These are phyloP conservation scores for Carex parvula DNA, from an alignment of 176 grass and related monocot species.

Conservation along the genomic window DNA sequence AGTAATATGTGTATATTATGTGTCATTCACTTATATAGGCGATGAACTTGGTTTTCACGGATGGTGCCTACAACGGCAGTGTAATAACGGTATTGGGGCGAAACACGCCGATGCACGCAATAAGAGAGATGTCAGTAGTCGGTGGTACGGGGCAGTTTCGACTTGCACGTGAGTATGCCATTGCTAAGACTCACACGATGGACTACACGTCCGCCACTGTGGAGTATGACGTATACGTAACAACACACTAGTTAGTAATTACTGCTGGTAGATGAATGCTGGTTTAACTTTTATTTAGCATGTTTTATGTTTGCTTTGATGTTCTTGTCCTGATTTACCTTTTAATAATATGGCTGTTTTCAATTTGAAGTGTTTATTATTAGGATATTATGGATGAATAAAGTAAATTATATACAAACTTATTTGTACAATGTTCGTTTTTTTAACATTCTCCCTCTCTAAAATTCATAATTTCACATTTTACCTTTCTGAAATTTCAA, in stretches of 20 bases:
- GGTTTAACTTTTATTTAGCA: conserved; percentile 11
- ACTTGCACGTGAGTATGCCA: conserved; percentile 52
- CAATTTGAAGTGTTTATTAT: background rate
- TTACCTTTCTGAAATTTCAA: too few relatives aligned
- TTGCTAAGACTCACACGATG: conserved; percentile 36
- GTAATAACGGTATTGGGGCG: conserved; percentile 49
- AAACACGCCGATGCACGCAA: conserved; percentile 41
- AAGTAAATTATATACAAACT: too few relatives aligned
- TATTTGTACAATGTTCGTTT: too few relatives aligned
- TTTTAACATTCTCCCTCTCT: too few relatives aligned
- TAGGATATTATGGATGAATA: background rate
- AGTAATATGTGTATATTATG: background rate
- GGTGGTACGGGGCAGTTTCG: conserved; percentile 62
- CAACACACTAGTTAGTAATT: background rate
- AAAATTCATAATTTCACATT: too few relatives aligned
- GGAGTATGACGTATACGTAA: conserved; percentile 72
- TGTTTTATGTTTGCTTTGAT: background rate
- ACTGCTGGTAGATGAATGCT: background rate
- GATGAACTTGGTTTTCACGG: conserved; percentile 65
- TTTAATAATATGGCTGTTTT: background rate
- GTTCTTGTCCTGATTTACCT: background rate
- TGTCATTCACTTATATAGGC: background rate
- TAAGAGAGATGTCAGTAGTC: conserved; percentile 53
- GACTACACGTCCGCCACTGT: conserved; percentile 44
- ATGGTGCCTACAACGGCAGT: conserved; percentile 53